phyloP scores from a whole-genome alignment of 2,329 filamentous ascomycete genomes.

The Aspergillus sp. region DNA sequence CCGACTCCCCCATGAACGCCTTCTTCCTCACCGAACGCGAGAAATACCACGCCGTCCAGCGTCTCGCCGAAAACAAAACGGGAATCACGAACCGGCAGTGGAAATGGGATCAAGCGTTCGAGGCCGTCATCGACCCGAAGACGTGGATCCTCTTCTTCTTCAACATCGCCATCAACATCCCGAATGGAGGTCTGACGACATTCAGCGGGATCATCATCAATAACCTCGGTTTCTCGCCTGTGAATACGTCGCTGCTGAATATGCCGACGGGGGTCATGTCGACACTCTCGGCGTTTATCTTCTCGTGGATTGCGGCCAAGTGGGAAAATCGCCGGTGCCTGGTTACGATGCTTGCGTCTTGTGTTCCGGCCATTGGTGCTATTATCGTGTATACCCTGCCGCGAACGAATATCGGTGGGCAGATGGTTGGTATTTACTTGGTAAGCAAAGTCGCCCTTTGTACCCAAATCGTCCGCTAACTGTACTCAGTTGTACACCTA shows the following conservation, averaged over 20 bases:
- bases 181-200: conserved; percentile 43
- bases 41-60: conserved; percentile 51
- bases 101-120: conserved; percentile 35
- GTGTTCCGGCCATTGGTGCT: conserved; percentile 37
- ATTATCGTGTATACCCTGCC: conserved; percentile 36
- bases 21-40: conserved; percentile 62
- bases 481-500: conserved; percentile 42
- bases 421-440: conserved; percentile 48
- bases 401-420: conserved; percentile 40
- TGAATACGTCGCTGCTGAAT: conserved; percentile 42
- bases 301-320: conserved; percentile 36
- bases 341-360: conserved; percentile 35
- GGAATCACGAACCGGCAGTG: conserved; percentile 39
- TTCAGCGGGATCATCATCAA: conserved; percentile 46
- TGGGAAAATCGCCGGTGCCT: conserved; percentile 36
- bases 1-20: conserved; percentile 52
- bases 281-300: conserved; percentile 36
- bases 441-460: conserved; percentile 16
- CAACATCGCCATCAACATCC: conserved; percentile 41
- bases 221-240: conserved; percentile 42
- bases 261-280: conserved; percentile 43
- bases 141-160: conserved; percentile 42
- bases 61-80: conserved; percentile 44
- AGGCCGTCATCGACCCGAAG: conserved; percentile 42
- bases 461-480: neutral